Conservation (phyloP, 1,139 yeast species). For the Candida sanyaensis region DNA sequence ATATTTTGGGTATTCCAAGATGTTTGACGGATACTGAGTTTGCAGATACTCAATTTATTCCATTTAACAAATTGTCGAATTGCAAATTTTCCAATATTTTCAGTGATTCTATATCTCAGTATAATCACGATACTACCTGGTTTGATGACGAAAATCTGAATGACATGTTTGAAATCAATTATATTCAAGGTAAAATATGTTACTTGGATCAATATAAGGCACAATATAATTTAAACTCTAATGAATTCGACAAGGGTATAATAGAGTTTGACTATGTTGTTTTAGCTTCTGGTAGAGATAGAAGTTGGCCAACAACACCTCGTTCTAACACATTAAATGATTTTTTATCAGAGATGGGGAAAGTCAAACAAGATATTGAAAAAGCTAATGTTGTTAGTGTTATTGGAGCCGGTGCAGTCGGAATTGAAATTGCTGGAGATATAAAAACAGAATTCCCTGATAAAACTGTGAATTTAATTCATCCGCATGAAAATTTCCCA, state of each 20-base stretch:
- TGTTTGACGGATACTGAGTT: constrained; percentile 48
- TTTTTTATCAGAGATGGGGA: constrained; percentile 35
- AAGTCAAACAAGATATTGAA: constrained; percentile 25
- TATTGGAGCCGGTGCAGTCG: constrained; percentile 55
- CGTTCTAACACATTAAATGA: constrained; percentile 23
- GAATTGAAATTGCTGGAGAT: constrained; percentile 52
- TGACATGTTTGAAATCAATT: constrained; percentile 20
- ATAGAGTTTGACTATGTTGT: constrained; percentile 51
- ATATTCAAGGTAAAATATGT: constrained; percentile 44
- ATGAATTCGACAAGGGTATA: constrained; percentile 15
- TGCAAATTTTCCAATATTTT: constrained; percentile 31
- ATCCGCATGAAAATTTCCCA: constrained; percentile 41
- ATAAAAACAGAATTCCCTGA: constrained; percentile 36
- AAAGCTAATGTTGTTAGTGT: constrained; percentile 29
- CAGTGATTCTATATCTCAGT: constrained; percentile 14
- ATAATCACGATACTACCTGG: constrained; percentile 7
- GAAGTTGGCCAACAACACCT: constrained; percentile 60
- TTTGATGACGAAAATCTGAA: neutral
- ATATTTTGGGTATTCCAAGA: constrained; percentile 52
- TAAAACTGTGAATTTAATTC: constrained; percentile 39
- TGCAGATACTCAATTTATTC: constrained; percentile 45
- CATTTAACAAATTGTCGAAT: constrained; percentile 31
- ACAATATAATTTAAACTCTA: constrained; percentile 19
- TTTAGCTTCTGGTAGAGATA: constrained; percentile 51
- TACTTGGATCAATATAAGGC: constrained; percentile 29